Percentiles rank a stretch among this genome's conserved stretches.
phyloP scores from a whole-genome alignment of 768 basidiomycete species.

The Suillus spraguei region DNA sequence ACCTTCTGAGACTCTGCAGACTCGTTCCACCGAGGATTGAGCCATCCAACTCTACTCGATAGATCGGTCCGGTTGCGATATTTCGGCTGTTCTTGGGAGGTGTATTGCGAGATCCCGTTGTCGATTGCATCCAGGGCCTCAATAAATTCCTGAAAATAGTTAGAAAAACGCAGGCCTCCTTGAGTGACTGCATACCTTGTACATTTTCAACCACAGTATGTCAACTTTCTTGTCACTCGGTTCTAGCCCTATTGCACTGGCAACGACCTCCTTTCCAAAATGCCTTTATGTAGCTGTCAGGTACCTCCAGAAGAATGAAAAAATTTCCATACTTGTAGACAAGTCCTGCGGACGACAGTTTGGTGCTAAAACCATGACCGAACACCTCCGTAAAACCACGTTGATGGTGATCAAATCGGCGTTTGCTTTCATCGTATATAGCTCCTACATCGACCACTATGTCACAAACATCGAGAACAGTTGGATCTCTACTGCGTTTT shows the following conservation, averaged over 20 bases:
- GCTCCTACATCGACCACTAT: slow-evolving; percentile 98
- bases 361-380: slow-evolving; percentile 84
- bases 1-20: slow-evolving; percentile 59
- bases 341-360: slow-evolving; percentile 90
- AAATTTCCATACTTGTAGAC: slow-evolving; percentile 83
- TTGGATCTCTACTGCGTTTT: slow-evolving; percentile 74
- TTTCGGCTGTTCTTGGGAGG: slow-evolving; percentile 59
- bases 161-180: slow-evolving; percentile 5
- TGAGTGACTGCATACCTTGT: slow-evolving; percentile 54
- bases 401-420: slow-evolving; percentile 95
- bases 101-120: slow-evolving; percentile 89
- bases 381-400: slow-evolving; percentile 90
- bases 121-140: slow-evolving; percentile 95
- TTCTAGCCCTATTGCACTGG: slow-evolving; percentile 53
- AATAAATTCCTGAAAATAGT: slow-evolving; percentile 72
- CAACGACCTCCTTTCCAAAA: slow-evolving; percentile 86
- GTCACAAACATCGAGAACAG: slow-evolving; percentile 74
- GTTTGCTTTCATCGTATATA: slow-evolving; percentile 76
- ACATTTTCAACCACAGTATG: slow-evolving; percentile 85
- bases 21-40: slow-evolving; percentile 96
- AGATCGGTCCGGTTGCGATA: slow-evolving; percentile 86
- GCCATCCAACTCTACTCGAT: slow-evolving; percentile 74
- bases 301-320: neutral
- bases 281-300: slow-evolving; percentile 51
- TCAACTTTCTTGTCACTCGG: slow-evolving; percentile 64